Evolutionary conservation across 768 basidiomycete genomes (phyloP), one percentile per base, ranked within the genome.

Genomic region (Chlorophyllum brunneum): DNA sequence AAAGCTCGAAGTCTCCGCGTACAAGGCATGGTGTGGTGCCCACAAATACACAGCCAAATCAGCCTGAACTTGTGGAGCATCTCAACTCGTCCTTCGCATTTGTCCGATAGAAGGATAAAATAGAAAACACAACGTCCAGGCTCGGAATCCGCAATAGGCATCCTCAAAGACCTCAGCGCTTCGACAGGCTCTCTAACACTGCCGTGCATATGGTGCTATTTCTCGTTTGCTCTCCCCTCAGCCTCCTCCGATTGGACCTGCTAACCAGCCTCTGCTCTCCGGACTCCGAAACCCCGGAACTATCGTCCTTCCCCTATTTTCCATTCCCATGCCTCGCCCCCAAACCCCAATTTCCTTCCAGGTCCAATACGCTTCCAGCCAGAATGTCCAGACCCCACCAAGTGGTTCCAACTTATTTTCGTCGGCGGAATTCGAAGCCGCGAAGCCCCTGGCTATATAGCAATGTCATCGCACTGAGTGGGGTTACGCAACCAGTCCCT

Each of bases 41-140:
- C 38, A 23, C 29, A 5, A 41, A 42, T 30, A 15, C 20, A 23
- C 36, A 36, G n/a, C n/a, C n/a, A n/a, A n/a, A n/a, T n/a, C n/a
- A 34, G 37, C 20, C 24, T 30, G 22, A 11, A 24, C 29, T 15
- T 30, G 11, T n/a, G 36, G 11, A 40, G 10, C 20, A 40, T 54
- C 37, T 31, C 26, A 44, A 33, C 20, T 51, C 24, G 23, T n/a
- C 36, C 34, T n/a, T 54, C 52, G 51, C 52, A 15, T 22, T 40
- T 48, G n/a, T 47, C 53, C 53, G 53, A 26, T 47, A 38, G 53
- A 48, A 54, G 34, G 41, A 43, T 36, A n/a, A 51, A 23, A 51
- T 42, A 33, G 41, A 51, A 51, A 50, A 40, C 29, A 39, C 30
- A 42, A 9, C 3, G n/a, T 36, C 47, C 34, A 30, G 47, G 27